Base-by-base conservation (phyloP, 192 early-diverging fungal genomes). In the Rhizoclosmatium globosum region DNA sequence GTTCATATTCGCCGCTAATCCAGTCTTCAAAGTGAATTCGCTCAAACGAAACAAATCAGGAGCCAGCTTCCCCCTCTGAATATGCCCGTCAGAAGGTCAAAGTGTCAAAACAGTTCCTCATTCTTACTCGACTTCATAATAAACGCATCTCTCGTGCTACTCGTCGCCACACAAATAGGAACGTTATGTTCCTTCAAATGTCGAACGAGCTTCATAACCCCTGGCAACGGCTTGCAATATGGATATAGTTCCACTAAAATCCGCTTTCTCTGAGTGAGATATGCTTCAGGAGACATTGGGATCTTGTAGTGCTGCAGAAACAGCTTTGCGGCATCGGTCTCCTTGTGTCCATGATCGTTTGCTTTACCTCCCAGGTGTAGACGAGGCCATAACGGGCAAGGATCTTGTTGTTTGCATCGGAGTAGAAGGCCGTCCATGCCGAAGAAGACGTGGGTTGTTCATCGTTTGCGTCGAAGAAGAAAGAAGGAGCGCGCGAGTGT, bases 41-140 rank as follows among this genome's bases (percentile, higher is more conserved):
- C 94, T 95, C 9, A 85, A 89, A n/a, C 92, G 86, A 84, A 97
- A 99, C 39, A 97, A 88, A 72, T 99, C 97, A 2, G 97, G 97
- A 31, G 91, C 85, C 0, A 96, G 97, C 85, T 99, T 99, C 2
- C 95, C 93, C 60, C 88, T 81, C 60, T 70, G 79, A 62, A 99
- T 90, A 13, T 83, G 89, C 2, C 92, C 85, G 75, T 99, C 95
- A 81, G 97, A 94, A 9, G 78, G 64, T 92, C 92, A 87, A 99
- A 99, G 47, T 94, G 82, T 3, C 68, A 70, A 79, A 99, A 99
- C 42, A 97, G 81, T 1, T 85, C 85, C 48, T 84, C 79, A 81
- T 97, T 89, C 38, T 87, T 87, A 1, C 73, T 74, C 15, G 95
- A 87, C 80, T 99, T 99, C 17, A 94, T 67, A 7, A 86, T 71